Conservation (phyloP, 139 green algal genomes). For the Medakamo hakoo region DNA sequence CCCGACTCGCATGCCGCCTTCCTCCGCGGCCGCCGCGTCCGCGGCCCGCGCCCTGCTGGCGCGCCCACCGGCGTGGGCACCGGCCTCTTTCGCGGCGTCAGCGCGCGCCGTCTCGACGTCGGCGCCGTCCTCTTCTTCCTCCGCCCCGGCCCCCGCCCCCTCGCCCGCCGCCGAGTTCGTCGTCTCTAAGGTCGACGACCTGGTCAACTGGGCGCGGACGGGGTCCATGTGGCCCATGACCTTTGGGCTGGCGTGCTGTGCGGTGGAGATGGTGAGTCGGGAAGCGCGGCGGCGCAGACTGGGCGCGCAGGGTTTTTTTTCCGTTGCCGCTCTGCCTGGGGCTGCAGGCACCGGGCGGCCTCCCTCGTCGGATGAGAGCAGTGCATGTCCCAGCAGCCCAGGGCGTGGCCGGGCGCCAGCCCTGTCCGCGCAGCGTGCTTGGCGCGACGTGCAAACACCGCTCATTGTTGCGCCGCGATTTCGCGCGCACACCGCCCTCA, state of each 20-base stretch:
- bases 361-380: too few relatives aligned
- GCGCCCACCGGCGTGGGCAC: not conserved
- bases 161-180: constrained; percentile 14
- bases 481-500: not conserved
- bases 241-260: constrained; percentile 90
- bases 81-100: too few relatives aligned
- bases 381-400: too few relatives aligned
- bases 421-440: too few relatives aligned
- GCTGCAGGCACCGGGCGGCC: too few relatives aligned
- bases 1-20: not conserved
- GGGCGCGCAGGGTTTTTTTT: too few relatives aligned
- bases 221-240: constrained; percentile 95
- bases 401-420: too few relatives aligned
- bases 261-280: constrained; percentile 88
- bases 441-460: too few relatives aligned
- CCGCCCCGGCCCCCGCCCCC: not conserved
- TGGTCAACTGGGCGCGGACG: constrained; percentile 81
- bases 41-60: too few relatives aligned
- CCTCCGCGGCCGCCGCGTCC: too few relatives aligned
- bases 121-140: not conserved
- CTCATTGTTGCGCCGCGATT: too few relatives aligned
- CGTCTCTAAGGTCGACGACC: constrained; percentile 34
- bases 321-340: too few relatives aligned
- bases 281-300: not conserved
- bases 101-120: not conserved